These are phyloP conservation scores for Podospora pseudoanserina DNA, from an alignment of 495 filamentous ascomycete genomes.

Conservation along the genomic window DNA sequence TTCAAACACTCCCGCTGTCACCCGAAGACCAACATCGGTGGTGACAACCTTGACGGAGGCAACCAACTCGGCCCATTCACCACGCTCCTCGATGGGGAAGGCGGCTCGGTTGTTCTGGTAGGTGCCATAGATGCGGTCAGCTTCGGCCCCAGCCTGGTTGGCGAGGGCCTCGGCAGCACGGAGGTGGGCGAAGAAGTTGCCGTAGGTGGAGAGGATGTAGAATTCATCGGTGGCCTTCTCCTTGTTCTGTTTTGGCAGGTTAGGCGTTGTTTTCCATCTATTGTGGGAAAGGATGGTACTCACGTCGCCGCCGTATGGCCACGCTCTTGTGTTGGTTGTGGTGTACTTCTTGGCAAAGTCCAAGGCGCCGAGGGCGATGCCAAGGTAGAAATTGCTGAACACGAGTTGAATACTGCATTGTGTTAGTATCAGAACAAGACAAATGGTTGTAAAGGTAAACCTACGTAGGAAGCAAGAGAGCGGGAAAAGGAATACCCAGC, in stretches of 20 bases:
- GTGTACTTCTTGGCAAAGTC: slow-evolving; percentile 52
- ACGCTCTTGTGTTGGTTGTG: slow-evolving; percentile 47
- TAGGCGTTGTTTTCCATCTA: no score
- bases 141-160: slow-evolving; percentile 47
- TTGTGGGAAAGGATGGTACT: not conserved
- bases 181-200: slow-evolving; percentile 57
- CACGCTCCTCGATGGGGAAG: slow-evolving; percentile 46
- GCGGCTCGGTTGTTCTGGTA: slow-evolving; percentile 33
- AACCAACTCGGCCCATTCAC: slow-evolving; percentile 57
- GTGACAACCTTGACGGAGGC: slow-evolving; percentile 58
- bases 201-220: slow-evolving; percentile 59
- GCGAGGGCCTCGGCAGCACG: slow-evolving; percentile 53
- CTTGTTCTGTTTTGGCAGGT: slow-evolving; percentile 36
- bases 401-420: slow-evolving; percentile 51
- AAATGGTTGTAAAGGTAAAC: not conserved
- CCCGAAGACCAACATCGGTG: slow-evolving; percentile 53
- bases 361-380: slow-evolving; percentile 54
- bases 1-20: slow-evolving; percentile 58
- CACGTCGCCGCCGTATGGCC: slow-evolving; percentile 55
- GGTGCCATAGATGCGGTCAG: slow-evolving; percentile 41
- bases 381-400: slow-evolving; percentile 61
- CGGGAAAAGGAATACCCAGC: slow-evolving; percentile 48
- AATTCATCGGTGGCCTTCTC: slow-evolving; percentile 54
- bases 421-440: not conserved
- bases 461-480: slow-evolving; percentile 50